These are phyloP conservation scores for Aureobasidium vineae DNA, from an alignment of 2,329 filamentous ascomycete species.

Conservation along the genomic window DNA sequence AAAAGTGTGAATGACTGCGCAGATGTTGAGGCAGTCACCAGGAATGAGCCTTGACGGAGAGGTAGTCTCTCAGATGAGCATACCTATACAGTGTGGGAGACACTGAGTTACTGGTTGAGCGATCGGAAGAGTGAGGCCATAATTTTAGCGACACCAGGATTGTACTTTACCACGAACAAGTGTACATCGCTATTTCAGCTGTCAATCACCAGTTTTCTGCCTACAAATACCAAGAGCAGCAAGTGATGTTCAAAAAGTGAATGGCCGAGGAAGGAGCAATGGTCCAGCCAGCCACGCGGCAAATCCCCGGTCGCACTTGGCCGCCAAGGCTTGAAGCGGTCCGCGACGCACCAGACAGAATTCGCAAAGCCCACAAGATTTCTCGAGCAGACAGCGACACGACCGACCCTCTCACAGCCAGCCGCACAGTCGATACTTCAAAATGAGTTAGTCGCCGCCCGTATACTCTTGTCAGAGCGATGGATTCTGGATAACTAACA, in stretches of 20 bases:
- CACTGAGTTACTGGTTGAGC: neutral
- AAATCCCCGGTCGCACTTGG: neutral
- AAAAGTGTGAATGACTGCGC: neutral
- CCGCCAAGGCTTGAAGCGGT: neutral
- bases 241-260: neutral
- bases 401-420: slow-evolving; percentile 26
- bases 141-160: neutral
- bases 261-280: slow-evolving; percentile 2
- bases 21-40: neutral
- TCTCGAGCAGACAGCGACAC: slow-evolving; percentile 22
- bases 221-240: neutral
- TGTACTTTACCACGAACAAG: neutral
- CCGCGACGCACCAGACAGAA: neutral
- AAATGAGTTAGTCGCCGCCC: slow-evolving; percentile 30
- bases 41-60: neutral
- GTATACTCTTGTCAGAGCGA: slow-evolving; percentile 9
- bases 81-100: neutral
- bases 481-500: slow-evolving; percentile 45
- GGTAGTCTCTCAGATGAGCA: neutral
- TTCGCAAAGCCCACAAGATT: slow-evolving; percentile 2
- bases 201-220: neutral
- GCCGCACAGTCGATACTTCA: slow-evolving; percentile 27
- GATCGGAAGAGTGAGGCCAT: neutral
- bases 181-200: neutral
- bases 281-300: neutral